Evolutionary conservation across 2,329 filamentous ascomycete genomes (phyloP).

Genomic region (Beauveria scarabaeidicola): DNA sequence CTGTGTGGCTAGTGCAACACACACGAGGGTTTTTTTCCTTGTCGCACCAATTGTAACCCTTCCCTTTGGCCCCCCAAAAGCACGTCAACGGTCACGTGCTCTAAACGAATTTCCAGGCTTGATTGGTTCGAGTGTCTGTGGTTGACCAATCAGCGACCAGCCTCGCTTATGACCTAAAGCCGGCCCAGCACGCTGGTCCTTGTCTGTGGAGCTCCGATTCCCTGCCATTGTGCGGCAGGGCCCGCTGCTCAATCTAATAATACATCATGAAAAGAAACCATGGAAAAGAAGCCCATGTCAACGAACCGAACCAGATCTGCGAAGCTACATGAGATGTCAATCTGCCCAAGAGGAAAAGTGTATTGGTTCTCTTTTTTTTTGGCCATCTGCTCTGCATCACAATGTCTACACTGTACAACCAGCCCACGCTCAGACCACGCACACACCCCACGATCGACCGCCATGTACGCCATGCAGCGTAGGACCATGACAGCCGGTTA

Average conservation of each 20-base stretch:
- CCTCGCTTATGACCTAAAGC: too few relatives aligned
- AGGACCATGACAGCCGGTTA: neutral
- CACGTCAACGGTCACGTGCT: constrained; percentile 8
- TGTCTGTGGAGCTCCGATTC: neutral
- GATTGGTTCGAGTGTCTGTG: neutral
- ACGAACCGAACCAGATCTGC: neutral
- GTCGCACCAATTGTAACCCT: neutral
- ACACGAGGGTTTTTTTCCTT: neutral
- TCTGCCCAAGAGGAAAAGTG: neutral
- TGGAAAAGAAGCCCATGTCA: neutral
- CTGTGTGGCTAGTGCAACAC: neutral
- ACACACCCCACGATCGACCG: neutral
- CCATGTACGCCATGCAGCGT: neutral
- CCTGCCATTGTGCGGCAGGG: neutral
- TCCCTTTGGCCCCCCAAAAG: neutral
- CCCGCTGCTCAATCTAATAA: constrained; percentile 7
- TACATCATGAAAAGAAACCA: neutral
- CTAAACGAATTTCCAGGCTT: neutral
- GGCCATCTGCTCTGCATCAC: neutral
- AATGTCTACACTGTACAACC: too few relatives aligned
- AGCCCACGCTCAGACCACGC: neutral
- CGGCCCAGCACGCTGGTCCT: neutral
- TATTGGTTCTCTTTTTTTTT: neutral
- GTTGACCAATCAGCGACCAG: too few relatives aligned
- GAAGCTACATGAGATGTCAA: neutral